Base-by-base conservation (phyloP, 257 asterid genomes). In the Henckelia pumila region DNA sequence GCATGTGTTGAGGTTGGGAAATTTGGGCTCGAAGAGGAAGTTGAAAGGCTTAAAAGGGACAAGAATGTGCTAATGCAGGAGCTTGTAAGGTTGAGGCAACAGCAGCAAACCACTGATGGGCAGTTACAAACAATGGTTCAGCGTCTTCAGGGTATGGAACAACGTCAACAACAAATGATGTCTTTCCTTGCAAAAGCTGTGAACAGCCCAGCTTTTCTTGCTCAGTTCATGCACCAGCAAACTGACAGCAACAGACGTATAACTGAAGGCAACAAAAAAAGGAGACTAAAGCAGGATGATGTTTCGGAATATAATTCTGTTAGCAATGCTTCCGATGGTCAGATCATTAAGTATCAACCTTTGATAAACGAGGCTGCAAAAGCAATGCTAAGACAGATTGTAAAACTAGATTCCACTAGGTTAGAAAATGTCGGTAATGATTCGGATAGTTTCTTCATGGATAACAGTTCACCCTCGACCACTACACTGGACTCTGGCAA, bases 111-210 rank as follows among this genome's bases (percentile, higher is more conserved):
- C 40, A 89, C 91, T 0, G 95, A 87, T 74, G 69, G 77, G 67
- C 88, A 89, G 56, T 72, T 89, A 81, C 85, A 82, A 70, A 89
- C 84, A 30, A 90, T 87, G 44, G 86, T 88, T 65, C 86, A 89
- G 75, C 90, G 90, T 44, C 88, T 89, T 70, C 95, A 85, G 14
- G 63, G 71, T 21, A 89, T 89, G 96, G 96, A 87, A 75, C 88
- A 82, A 63, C 88, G 91, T 55, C 92, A 87, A 65, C 86, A 84
- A 56, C 96, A 89, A 67, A 87, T 89, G 95, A 85, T 87, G 95
- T 83, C 96, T 2, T 89, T 87, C 73, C 96, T 89, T 13, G 96
- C 96, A 10, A 89, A 87, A 77, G 96, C 96, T 26, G 78, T 89
- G 86, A 89, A 89, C 73, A 89, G 83, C 80, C 88, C 96, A 23